Conservation (phyloP, 2,329 filamentous ascomycete genomes). For the Ceratocystis smalleyi region DNA sequence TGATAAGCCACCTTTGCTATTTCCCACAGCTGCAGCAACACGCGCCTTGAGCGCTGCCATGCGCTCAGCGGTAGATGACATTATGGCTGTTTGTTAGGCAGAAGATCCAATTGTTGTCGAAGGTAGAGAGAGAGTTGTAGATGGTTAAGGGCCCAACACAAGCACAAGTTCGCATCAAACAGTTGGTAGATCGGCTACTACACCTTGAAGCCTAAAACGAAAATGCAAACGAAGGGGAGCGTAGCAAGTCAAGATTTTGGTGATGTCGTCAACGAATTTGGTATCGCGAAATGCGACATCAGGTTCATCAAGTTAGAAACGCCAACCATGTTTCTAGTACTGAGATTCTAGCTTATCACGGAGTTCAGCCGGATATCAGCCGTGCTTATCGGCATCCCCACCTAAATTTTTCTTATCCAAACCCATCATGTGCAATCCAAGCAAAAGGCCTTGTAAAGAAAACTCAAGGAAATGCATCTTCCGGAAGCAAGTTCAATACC, state of each 20-base stretch:
- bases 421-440: background rate
- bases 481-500: background rate
- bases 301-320: background rate
- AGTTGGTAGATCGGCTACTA: background rate
- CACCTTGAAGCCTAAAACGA: background rate
- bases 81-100: slow-evolving; percentile 27
- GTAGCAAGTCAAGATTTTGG: no score
- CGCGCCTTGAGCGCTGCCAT: slow-evolving; percentile 66
- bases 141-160: no score
- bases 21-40: slow-evolving; percentile 57
- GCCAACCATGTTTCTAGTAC: background rate
- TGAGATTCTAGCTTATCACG: background rate
- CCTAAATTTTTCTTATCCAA: slow-evolving; percentile 6
- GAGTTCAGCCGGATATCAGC: background rate
- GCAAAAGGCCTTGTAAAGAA: background rate
- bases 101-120: background rate
- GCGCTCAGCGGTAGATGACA: slow-evolving; percentile 43
- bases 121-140: no score
- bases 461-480: background rate
- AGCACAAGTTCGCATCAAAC: background rate
- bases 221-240: background rate
- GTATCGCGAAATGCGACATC: background rate
- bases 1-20: slow-evolving; percentile 51
- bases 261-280: background rate
- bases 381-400: background rate